Evolutionary conservation across 176 grass and related monocot species (phyloP), one percentile per base, ranked within the genome.

Genomic region (Chrysopogon serrulatus): DNA sequence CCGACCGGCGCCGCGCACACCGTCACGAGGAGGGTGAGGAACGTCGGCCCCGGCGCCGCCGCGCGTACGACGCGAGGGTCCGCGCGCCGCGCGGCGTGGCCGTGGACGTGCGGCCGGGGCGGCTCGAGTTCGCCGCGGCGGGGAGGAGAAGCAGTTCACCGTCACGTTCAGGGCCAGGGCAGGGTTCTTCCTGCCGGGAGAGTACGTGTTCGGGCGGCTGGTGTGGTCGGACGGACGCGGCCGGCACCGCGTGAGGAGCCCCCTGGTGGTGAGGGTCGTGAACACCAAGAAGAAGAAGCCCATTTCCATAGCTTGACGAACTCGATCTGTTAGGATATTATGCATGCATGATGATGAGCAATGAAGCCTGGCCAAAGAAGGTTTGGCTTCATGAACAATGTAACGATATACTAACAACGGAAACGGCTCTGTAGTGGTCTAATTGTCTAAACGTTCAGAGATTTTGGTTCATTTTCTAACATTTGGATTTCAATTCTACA

Each of bases 181-280:
- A 11, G 80, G 71, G 44, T 24, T 10, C 28, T 87, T 81, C 84
- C 34, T 71, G 76, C 56, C 40, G 0, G 62, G 87, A 53, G 76
- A 90, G 44, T 95, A 94, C 81, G 87, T 79, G 44, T 98, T 98
- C 86, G 96, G 96, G 67, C 63, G 65, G 21, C 80, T 98, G 80
- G 51, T 87, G 18, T 98, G 96, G 96, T 88, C 89, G 26, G 96
- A 98, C 4, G 84, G 65, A 17, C 39, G 2, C 78, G 93, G 87
- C 7, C 74, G 74, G 72, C 96, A 94, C 80, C 54, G 71, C 53
- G 96, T 98, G 11, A 81, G 89, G 83, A 98, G 89, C 65, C 87
- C n/a, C 8, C 48, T 98, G 39, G 93, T 90, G 59, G 91, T 75
- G 31, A 93, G 88, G 67, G 71, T 88, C 47, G 57, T 45, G 5